Percentiles rank a stretch among this genome's conserved stretches.
These are phyloP conservation scores for Gynandropsis gynandra DNA, from an alignment of 345 rosid species.

Conservation along the genomic window DNA sequence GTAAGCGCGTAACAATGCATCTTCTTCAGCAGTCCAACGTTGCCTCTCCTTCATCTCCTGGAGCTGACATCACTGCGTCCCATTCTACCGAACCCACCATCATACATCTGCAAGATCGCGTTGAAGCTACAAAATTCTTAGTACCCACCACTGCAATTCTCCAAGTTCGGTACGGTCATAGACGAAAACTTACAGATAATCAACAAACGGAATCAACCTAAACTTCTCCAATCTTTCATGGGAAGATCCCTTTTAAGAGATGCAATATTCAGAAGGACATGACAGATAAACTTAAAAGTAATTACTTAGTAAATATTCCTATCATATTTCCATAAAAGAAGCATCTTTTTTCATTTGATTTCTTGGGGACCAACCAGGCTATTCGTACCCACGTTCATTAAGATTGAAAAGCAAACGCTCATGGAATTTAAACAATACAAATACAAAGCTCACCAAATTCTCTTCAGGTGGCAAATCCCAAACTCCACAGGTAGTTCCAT, in stretches of 20 bases:
- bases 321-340: no score
- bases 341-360: no score
- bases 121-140: not conserved
- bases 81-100: conserved; percentile 55
- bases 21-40: conserved; percentile 99
- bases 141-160: not conserved
- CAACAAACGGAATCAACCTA: no score
- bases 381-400: no score
- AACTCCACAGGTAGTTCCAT: conserved; percentile 16
- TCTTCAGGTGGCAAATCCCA: conserved; percentile 13
- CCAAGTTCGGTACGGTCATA: not conserved
- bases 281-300: no score
- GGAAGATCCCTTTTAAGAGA: no score
- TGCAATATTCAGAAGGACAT: no score
- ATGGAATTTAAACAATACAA: not conserved
- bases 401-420: no score
- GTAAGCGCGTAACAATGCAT: conserved; percentile 70
- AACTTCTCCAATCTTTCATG: no score
- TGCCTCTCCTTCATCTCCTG: conserved; percentile 99
- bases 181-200: no score
- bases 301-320: no score
- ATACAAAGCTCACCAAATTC: conserved; percentile 19
- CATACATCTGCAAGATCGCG: conserved; percentile 19
- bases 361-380: no score
- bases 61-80: conserved; percentile 46